These are phyloP conservation scores for Auricularia sp. DNA, from an alignment of 768 basidiomycete species.

Conservation along the genomic window DNA sequence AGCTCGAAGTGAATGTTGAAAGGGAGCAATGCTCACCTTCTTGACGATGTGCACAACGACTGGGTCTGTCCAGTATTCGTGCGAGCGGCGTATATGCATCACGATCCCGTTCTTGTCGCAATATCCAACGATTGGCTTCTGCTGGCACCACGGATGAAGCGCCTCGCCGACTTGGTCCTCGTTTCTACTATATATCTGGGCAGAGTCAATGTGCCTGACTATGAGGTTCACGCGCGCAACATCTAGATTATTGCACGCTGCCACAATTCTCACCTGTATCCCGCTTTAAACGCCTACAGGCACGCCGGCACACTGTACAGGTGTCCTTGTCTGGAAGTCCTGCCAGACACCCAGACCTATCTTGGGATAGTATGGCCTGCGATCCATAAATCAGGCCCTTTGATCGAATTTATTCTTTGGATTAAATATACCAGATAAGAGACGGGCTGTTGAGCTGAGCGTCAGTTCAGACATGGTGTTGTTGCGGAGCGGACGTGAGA, in stretches of 20 bases:
- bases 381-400: not conserved
- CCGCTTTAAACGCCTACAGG: constrained; percentile 40
- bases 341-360: constrained; percentile 8
- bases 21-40: constrained; percentile 11
- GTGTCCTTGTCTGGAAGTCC: constrained; percentile 42
- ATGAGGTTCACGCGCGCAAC: not conserved
- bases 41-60: constrained; percentile 15
- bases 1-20: not conserved
- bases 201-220: constrained; percentile 16
- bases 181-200: constrained; percentile 14
- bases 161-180: constrained; percentile 10
- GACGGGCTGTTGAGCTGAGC: not conserved
- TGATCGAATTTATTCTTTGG: not conserved
- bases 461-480: not conserved
- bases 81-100: constrained; percentile 32
- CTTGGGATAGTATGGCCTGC: constrained; percentile 8
- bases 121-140: constrained; percentile 26
- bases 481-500: not conserved
- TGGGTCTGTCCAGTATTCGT: constrained; percentile 15
- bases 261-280: constrained; percentile 6
- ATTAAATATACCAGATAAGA: not conserved
- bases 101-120: constrained; percentile 24
- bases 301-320: constrained; percentile 36
- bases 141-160: constrained; percentile 30
- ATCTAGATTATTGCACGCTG: not conserved